These are phyloP conservation scores for Peronospora destructor DNA, from an alignment of 352 stramenopile species.

Conservation along the genomic window DNA sequence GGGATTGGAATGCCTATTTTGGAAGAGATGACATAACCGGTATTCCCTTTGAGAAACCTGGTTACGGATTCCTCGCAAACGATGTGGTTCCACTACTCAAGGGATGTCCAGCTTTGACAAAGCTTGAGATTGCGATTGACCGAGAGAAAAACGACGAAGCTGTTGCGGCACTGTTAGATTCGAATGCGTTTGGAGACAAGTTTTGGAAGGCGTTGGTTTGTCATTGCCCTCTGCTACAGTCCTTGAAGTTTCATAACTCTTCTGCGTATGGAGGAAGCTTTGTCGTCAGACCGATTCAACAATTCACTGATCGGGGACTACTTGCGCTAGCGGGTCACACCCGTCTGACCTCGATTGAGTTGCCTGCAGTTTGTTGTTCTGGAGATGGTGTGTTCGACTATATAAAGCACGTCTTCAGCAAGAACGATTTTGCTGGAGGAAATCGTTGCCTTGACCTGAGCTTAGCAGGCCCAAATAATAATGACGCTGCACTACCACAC, in stretches of 20 bases:
- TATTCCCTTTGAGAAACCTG: slow-evolving; percentile 6
- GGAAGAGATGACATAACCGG: neutral
- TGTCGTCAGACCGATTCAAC: slow-evolving; percentile 19
- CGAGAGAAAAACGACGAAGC: slow-evolving; percentile 27
- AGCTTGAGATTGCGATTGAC: slow-evolving; percentile 35
- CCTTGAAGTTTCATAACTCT: slow-evolving; percentile 22
- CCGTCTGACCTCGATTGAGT: slow-evolving; percentile 23
- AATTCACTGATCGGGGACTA: slow-evolving; percentile 32
- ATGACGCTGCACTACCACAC: slow-evolving; percentile 13
- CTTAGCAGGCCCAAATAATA: slow-evolving; percentile 23
- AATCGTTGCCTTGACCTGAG: slow-evolving; percentile 21
- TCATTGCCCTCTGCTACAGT: slow-evolving; percentile 28
- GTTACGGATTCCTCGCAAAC: slow-evolving; percentile 23
- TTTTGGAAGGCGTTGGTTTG: slow-evolving; percentile 26
- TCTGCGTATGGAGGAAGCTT: slow-evolving; percentile 27
- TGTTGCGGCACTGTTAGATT: slow-evolving; percentile 13
- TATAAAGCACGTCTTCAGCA: slow-evolving; percentile 23
- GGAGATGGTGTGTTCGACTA: slow-evolving; percentile 36
- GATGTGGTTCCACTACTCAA: slow-evolving; percentile 26
- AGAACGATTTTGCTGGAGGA: slow-evolving; percentile 9
- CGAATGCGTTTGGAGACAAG: slow-evolving; percentile 33
- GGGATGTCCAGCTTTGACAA: slow-evolving; percentile 30
- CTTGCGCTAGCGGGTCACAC: slow-evolving; percentile 26
- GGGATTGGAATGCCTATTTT: slow-evolving; percentile 37
- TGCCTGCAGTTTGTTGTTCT: slow-evolving; percentile 29